These are phyloP conservation scores for Paraconiothyrium sp. DNA, from an alignment of 2,329 filamentous ascomycete genomes.

Conservation along the genomic window DNA sequence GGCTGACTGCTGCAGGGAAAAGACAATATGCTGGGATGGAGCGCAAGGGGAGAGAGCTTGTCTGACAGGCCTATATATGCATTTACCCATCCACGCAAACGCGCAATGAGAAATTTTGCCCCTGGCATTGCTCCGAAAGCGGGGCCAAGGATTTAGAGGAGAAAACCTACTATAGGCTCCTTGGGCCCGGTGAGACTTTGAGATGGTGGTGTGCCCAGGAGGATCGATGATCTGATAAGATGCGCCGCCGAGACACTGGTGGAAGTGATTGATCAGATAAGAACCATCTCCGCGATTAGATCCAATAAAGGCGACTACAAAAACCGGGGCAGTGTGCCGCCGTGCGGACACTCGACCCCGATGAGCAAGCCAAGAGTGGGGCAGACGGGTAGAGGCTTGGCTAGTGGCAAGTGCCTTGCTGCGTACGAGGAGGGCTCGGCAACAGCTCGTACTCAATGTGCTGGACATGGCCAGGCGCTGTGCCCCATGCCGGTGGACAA, in stretches of 20 bases:
- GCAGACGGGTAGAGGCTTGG: conserved; percentile 3
- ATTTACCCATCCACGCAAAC: background rate
- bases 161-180: conserved; percentile 31
- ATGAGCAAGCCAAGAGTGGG: conserved; percentile 13
- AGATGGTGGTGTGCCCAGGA: conserved; percentile 29
- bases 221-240: conserved; percentile 44
- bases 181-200: conserved; percentile 34
- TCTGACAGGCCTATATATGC: background rate
- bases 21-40: conserved; percentile 2
- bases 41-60: background rate
- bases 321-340: background rate
- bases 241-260: conserved; percentile 26
- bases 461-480: background rate
- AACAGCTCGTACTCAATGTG: too few relatives aligned
- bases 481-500: background rate
- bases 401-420: background rate
- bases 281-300: conserved; percentile 30
- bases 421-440: background rate
- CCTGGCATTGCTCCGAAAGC: conserved; percentile 8
- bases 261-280: conserved; percentile 39
- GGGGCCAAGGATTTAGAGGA: conserved; percentile 12
- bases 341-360: background rate
- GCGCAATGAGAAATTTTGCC: background rate
- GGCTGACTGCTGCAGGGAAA: background rate
- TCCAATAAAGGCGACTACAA: conserved; percentile 12